phyloP scores from a whole-genome alignment of 2,329 filamentous ascomycete genomes.

The Sporothrix inflata region DNA sequence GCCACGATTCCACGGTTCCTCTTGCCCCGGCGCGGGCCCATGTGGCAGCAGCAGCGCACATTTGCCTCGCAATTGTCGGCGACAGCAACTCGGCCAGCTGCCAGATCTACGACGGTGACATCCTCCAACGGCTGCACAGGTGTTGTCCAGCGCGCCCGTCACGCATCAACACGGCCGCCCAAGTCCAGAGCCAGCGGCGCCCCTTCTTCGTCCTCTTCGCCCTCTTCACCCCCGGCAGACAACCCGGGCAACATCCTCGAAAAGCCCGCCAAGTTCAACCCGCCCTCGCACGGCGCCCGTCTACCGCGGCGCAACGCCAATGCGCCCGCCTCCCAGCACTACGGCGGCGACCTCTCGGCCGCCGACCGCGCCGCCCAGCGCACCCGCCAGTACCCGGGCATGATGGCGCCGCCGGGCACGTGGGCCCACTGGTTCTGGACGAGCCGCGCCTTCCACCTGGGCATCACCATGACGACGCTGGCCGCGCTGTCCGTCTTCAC shows the following conservation, averaged over 20 bases:
- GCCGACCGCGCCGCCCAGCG: constrained; percentile 69
- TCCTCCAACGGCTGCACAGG: not conserved
- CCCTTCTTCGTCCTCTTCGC: constrained; percentile 45
- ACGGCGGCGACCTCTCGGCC: constrained; percentile 71
- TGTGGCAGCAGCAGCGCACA: constrained; percentile 51
- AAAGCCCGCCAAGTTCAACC: constrained; percentile 86
- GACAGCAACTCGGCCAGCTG: not conserved
- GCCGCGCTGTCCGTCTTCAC: constrained; percentile 64
- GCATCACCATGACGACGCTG: constrained; percentile 73
- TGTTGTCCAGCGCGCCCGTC: constrained; percentile 28
- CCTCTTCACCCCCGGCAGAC: constrained; percentile 56
- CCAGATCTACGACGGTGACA: constrained; percentile 19
- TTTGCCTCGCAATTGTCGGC: constrained; percentile 28
- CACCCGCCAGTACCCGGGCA: constrained; percentile 78
- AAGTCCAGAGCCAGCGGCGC: constrained; percentile 31
- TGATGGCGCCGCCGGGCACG: constrained; percentile 82
- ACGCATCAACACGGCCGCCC: constrained; percentile 28
- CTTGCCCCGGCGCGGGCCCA: constrained; percentile 62
- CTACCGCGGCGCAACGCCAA: constrained; percentile 56
- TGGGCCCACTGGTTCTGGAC: constrained; percentile 85
- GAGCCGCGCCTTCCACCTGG: constrained; percentile 74
- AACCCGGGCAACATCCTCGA: constrained; percentile 61
- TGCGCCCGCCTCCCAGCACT: constrained; percentile 62
- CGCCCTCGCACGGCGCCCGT: constrained; percentile 82
- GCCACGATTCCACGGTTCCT: constrained; percentile 68